Percentiles rank a stretch among this genome's conserved stretches.
Evolutionary conservation across 176 grass and related monocot species (phyloP).

Genomic region (Aegilops longissima): DNA sequence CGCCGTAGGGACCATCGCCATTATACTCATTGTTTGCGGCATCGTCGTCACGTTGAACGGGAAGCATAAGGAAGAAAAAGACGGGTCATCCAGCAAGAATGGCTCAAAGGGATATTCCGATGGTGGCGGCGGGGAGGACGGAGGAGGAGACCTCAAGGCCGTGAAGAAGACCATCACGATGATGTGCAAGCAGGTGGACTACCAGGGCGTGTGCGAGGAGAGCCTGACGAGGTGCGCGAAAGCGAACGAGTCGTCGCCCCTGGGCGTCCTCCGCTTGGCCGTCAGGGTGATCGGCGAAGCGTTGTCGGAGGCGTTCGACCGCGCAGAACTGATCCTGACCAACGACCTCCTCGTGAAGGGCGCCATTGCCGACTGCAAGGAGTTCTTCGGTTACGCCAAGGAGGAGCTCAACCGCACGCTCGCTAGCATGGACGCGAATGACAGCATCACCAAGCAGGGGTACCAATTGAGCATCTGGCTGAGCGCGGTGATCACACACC

Average conservation of each 20-base stretch:
- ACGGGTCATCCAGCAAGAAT: conserved; percentile 8
- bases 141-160: conserved; percentile 19
- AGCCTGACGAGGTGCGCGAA: conserved; percentile 59
- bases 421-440: conserved; percentile 38
- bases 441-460: conserved; percentile 35
- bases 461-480: conserved; percentile 72
- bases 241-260: conserved; percentile 48
- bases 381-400: conserved; percentile 46
- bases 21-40: conserved; percentile 48
- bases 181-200: conserved; percentile 63
- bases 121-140: neutral
- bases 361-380: conserved; percentile 68
- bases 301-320: conserved; percentile 51
- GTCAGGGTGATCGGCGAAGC: conserved; percentile 55
- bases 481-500: conserved; percentile 68
- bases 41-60: conserved; percentile 32
- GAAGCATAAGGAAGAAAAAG: conserved; percentile 14
- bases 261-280: conserved; percentile 48
- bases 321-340: conserved; percentile 52
- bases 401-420: conserved; percentile 56
- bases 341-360: conserved; percentile 56
- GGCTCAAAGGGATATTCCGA: neutral
- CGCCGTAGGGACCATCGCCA: conserved; percentile 40
- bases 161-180: conserved; percentile 49
- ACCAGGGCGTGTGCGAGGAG: conserved; percentile 51